Base-by-base conservation (phyloP, 768 basidiomycete species). In the Russula vinacea region DNA sequence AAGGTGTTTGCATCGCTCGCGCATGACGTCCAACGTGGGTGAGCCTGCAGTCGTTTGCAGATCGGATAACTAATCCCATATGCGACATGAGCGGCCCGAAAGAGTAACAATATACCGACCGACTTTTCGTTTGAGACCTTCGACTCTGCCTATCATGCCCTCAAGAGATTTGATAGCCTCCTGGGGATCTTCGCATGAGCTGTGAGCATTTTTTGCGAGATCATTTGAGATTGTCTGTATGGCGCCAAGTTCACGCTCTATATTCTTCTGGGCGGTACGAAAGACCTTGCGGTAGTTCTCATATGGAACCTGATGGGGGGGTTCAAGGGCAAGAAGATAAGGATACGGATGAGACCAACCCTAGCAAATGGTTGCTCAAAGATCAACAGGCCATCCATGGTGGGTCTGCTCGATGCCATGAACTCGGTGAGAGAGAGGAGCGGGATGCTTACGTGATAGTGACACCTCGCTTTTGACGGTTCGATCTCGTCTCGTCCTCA, bases 241-340 rank as follows among this genome's bases (percentile, higher is more conserved):
- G 32, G 81, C 78, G 17, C 80, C 81, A 47, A 90, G 74, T 70
- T 94, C 92, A 62, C 88, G 85, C 74, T 95, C 93, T 60, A 93
- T 85, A 66, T 86, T 81, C 76, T 85, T 86, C 73, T 93, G 91
- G 0, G 88, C 86, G 19, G 86, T 82, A 39, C 92, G 85, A 72
- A 95, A 94, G n/a, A 88, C 81, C 75, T 89, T 91, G 70, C 90
- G 86, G 71, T 92, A 90, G 69, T 89, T 89, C 77, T 95, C 93
- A 75, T 88, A 91, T 13, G 93, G 93, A 14, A 93, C 90, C 93
- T 95, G 68, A 37, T 35, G 47, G 17, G 32, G 13, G 7, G 26
- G n/a, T 52, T 19, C 17, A 35, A 32, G 22, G n/a, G 7, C 29
- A 16, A 8, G 32, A 26, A 56, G 19, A 56, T 19, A 26, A 42